Conservation (phyloP, 2,329 filamentous ascomycete species). For the Akanthomyces muscarius region DNA sequence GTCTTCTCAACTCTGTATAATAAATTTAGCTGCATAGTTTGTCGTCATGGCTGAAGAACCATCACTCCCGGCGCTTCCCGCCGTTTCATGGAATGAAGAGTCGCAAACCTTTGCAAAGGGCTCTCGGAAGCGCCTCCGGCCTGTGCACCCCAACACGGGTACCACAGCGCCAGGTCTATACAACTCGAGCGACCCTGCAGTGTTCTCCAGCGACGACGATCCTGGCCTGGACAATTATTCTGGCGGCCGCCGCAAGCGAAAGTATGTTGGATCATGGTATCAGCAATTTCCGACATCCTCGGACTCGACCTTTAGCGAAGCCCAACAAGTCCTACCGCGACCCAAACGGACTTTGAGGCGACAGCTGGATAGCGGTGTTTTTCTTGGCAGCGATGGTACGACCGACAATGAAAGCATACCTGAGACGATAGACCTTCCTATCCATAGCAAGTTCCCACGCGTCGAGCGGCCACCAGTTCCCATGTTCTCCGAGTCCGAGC, state of each 20-base stretch:
- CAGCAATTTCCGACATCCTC: conserved; percentile 52
- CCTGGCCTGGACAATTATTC: conserved; percentile 62
- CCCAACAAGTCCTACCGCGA: conserved; percentile 29
- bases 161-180: conserved; percentile 10
- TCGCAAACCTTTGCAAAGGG: conserved; percentile 38
- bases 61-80: conserved; percentile 37
- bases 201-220: conserved; percentile 72
- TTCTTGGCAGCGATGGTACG: conserved; percentile 57
- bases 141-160: conserved; percentile 22
- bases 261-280: conserved; percentile 66
- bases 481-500: conserved; percentile 39
- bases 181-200: conserved; percentile 65
- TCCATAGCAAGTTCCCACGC: conserved; percentile 36
- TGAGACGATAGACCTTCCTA: conserved; percentile 30
- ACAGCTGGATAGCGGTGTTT: conserved; percentile 66
- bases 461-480: conserved; percentile 30
- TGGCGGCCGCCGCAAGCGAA: conserved; percentile 54
- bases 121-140: conserved; percentile 39
- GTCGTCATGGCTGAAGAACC: conserved; percentile 39
- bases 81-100: conserved; percentile 36
- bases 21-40: not conserved
- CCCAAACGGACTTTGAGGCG: conserved; percentile 52
- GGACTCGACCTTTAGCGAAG: conserved; percentile 44
- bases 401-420: conserved; percentile 39
- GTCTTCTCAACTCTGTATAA: not conserved